These are phyloP conservation scores for Vanrija pseudolonga DNA, from an alignment of 1,284 basidiomycete species.

Conservation along the genomic window DNA sequence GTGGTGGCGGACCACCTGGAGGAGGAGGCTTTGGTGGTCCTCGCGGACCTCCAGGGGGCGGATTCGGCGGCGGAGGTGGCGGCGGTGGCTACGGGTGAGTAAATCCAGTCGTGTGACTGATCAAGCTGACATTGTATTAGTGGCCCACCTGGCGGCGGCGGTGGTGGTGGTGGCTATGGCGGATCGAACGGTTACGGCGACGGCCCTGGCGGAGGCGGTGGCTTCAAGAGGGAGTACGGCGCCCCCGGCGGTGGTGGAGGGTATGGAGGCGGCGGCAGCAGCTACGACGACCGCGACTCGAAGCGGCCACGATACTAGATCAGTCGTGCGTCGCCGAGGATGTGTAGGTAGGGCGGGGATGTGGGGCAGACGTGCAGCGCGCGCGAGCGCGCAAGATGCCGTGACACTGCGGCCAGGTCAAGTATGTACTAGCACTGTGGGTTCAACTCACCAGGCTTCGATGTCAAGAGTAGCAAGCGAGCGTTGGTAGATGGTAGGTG, in stretches of 20 bases:
- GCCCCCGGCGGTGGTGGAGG: conserved; percentile 51
- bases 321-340: background rate
- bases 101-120: background rate
- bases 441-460: background rate
- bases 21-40: conserved; percentile 21
- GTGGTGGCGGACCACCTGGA: background rate
- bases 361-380: background rate
- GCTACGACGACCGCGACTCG: conserved; percentile 70
- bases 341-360: background rate
- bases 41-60: conserved; percentile 10
- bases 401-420: background rate
- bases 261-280: conserved; percentile 61
- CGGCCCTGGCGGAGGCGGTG: conserved; percentile 12
- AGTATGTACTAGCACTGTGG: conserved; percentile 3
- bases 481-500: background rate
- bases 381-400: background rate
- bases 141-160: background rate
- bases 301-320: conserved; percentile 71
- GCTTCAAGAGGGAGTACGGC: conserved; percentile 41
- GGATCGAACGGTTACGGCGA: conserved; percentile 15
- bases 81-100: conserved; percentile 26
- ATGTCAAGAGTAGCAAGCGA: background rate
- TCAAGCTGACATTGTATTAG: background rate
- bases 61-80: conserved; percentile 21
- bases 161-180: conserved; percentile 6